Conservation (phyloP, 805 yeast species). For the Metschnikowia continentalis region DNA sequence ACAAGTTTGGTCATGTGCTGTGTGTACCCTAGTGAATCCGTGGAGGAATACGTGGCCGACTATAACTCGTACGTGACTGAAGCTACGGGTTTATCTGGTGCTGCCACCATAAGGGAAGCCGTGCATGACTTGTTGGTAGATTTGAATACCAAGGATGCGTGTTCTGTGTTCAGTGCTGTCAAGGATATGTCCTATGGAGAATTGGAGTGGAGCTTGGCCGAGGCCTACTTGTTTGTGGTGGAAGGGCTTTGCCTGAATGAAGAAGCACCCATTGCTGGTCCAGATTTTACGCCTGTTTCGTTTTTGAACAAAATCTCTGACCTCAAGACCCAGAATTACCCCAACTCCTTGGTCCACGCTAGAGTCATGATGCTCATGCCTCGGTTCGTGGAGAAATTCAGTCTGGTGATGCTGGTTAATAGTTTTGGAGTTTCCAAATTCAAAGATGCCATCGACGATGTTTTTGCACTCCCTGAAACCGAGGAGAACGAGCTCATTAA, state of each 20-base stretch:
- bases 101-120: slow-evolving; percentile 53
- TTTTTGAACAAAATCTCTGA: slow-evolving; percentile 7
- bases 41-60: slow-evolving; percentile 53
- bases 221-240: slow-evolving; percentile 39
- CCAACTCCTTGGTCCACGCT: slow-evolving; percentile 39
- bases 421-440: slow-evolving; percentile 29
- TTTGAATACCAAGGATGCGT: slow-evolving; percentile 40
- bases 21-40: slow-evolving; percentile 37
- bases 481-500: slow-evolving; percentile 18
- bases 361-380: slow-evolving; percentile 55
- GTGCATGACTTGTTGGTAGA: slow-evolving; percentile 54
- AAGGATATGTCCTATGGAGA: neutral
- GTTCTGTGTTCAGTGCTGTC: slow-evolving; percentile 6
- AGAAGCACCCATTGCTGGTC: slow-evolving; percentile 21
- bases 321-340: neutral
- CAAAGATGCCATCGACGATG: slow-evolving; percentile 6
- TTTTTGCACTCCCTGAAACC: neutral
- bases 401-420: slow-evolving; percentile 27
- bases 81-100: slow-evolving; percentile 62
- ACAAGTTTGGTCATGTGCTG: slow-evolving; percentile 36
- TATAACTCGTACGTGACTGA: slow-evolving; percentile 68
- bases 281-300: slow-evolving; percentile 13
- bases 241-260: slow-evolving; percentile 43
- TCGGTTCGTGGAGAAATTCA: slow-evolving; percentile 51
- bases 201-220: slow-evolving; percentile 20